Percentiles rank a stretch among this genome's conserved stretches.
Conservation (phyloP, 75 land plant species). For the Chamaecyparis obtusa region DNA sequence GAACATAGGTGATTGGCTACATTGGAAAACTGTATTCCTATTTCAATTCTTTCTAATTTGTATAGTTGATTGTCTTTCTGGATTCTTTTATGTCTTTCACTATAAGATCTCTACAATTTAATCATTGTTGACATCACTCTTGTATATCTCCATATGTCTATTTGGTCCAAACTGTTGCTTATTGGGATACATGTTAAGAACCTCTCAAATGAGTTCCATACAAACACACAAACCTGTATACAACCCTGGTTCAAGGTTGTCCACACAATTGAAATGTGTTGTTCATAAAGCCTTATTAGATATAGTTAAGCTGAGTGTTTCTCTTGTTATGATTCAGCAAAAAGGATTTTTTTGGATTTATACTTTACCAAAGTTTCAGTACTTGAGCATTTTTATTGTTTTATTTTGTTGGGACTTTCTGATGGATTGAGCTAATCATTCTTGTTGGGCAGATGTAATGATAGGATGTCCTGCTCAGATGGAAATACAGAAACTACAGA, state of each 20-base stretch:
- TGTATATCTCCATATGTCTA: neutral
- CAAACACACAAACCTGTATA: neutral
- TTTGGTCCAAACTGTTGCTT: neutral
- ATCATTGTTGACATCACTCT: neutral
- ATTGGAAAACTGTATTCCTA: conserved; percentile 4
- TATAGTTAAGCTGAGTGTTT: neutral
- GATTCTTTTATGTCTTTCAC: neutral
- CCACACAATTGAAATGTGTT: neutral
- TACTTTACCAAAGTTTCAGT: neutral
- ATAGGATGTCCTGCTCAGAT: conserved; percentile 17
- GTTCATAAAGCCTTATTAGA: neutral
- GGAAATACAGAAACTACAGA: conserved; percentile 13
- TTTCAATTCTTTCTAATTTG: neutral
- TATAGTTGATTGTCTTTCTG: neutral
- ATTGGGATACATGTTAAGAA: neutral
- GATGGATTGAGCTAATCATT: neutral
- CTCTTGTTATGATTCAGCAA: neutral
- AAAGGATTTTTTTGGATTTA: neutral
- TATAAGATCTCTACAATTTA: neutral
- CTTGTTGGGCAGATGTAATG: conserved; percentile 18
- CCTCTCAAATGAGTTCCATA: neutral
- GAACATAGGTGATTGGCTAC: neutral
- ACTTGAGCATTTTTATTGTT: neutral
- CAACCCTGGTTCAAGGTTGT: neutral
- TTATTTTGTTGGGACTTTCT: neutral